Percentiles rank a stretch among this genome's conserved stretches.
phyloP scores from a whole-genome alignment of 2,329 filamentous ascomycete species.

The Fusarium lyarnte region DNA sequence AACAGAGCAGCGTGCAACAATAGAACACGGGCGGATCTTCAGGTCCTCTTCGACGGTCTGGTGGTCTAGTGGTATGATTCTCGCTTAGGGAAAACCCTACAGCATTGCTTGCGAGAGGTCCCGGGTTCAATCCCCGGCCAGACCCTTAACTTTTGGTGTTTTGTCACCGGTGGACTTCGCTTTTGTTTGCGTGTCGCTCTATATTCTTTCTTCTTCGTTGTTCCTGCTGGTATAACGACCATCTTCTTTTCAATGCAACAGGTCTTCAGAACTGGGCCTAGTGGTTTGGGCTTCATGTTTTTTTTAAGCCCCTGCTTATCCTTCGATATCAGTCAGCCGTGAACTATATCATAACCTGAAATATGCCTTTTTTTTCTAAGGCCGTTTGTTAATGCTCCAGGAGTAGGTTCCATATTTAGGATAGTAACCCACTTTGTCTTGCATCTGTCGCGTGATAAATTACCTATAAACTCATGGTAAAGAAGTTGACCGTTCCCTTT shows the following conservation, averaged over 20 bases:
- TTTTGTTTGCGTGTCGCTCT: not conserved
- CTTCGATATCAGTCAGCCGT: too few relatives aligned
- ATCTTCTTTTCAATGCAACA: not conserved
- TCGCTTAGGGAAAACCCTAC: constrained; percentile 68
- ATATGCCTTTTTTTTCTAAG: not conserved
- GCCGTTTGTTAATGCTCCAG: not conserved
- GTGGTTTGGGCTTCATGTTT: not conserved
- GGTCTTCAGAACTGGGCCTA: not conserved
- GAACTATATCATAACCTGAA: too few relatives aligned
- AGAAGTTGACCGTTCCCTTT: not conserved
- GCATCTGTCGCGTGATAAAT: not conserved
- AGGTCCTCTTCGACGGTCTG: constrained; percentile 47
- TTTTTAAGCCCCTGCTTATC: not conserved
- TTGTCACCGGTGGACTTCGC: not conserved
- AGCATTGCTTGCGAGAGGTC: constrained; percentile 55
- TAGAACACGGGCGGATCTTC: constrained; percentile 15
- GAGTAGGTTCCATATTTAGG: not conserved
- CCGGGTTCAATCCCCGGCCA: constrained; percentile 59
- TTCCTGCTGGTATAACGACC: too few relatives aligned
- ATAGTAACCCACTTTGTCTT: not conserved
- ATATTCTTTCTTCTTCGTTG: not conserved
- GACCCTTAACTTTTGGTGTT: constrained; percentile 47
- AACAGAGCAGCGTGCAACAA: not conserved
- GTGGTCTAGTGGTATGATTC: constrained; percentile 77
- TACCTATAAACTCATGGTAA: not conserved